Evolutionary conservation across 345 rosid species (phyloP).

Genomic region (Eucalyptus albens): DNA sequence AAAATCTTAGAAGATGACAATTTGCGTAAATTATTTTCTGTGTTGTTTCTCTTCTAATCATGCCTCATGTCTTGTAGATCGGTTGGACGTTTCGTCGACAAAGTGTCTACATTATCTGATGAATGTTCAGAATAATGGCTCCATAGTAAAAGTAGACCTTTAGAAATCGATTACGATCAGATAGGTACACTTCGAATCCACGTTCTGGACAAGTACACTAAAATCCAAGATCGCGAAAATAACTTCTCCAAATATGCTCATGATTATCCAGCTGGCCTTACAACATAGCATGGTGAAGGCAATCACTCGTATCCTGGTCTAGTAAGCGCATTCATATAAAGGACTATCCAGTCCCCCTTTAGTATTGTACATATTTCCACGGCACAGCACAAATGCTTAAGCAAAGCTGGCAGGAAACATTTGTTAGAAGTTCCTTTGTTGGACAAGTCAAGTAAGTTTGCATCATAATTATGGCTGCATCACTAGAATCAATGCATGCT

Average conservation of each 20-base stretch:
- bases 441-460: neutral
- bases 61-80: constrained; percentile 2
- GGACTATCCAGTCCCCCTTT: neutral
- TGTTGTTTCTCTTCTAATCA: neutral
- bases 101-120: constrained; percentile 14
- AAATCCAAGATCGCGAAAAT: too few relatives aligned
- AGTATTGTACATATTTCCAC: neutral
- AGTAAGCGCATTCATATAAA: neutral
- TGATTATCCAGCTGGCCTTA: too few relatives aligned
- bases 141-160: constrained; percentile 1
- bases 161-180: constrained; percentile 12
- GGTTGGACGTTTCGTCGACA: constrained; percentile 9
- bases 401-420: neutral
- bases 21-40: too few relatives aligned
- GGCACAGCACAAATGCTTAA: neutral
- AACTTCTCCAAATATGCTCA: too few relatives aligned
- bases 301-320: neutral
- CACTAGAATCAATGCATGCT: neutral
- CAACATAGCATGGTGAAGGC: neutral
- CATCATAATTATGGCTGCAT: neutral
- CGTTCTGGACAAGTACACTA: too few relatives aligned
- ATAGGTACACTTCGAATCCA: constrained; percentile 7
- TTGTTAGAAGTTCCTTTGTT: neutral
- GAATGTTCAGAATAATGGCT: constrained; percentile 14
- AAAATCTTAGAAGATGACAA: constrained; percentile 15